Conservation (phyloP, 1,139 yeast species). For the Geotrichum phurueaensis region DNA sequence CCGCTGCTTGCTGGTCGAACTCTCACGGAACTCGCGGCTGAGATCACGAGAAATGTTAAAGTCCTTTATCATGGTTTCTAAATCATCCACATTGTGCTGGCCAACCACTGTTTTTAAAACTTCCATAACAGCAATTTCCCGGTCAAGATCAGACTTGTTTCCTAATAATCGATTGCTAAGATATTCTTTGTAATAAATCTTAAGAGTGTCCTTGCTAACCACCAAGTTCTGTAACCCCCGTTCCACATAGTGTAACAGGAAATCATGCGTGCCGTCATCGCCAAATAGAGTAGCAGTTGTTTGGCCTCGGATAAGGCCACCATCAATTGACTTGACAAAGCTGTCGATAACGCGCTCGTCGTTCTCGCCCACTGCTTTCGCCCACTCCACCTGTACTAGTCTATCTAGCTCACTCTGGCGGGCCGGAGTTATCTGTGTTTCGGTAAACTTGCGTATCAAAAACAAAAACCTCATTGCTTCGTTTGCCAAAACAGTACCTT, state of each 20-base stretch:
- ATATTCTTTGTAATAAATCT: conserved; percentile 35
- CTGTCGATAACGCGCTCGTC: background rate
- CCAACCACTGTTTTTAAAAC: conserved; percentile 35
- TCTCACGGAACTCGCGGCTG: conserved; percentile 23
- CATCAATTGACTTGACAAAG: background rate
- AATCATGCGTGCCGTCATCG: background rate
- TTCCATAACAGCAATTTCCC: conserved; percentile 30
- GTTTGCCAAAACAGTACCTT: background rate
- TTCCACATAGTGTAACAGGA: background rate
- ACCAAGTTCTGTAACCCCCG: background rate
- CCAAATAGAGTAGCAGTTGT: background rate
- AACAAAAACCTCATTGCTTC: background rate
- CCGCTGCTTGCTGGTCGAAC: conserved; percentile 9
- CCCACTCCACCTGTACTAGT: background rate
- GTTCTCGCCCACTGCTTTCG: background rate
- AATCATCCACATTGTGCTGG: conserved; percentile 28
- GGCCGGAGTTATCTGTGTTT: background rate
- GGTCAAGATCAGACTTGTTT: conserved; percentile 27
- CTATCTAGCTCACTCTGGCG: background rate
- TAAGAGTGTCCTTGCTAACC: conserved; percentile 8
- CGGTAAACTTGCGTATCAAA: background rate
- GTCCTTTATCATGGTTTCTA: conserved; percentile 38
- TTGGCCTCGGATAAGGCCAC: background rate
- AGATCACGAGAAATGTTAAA: conserved; percentile 26
- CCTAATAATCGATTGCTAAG: conserved; percentile 36